Conservation (phyloP, 176 grass and related monocot genomes). For the Oryza coarctata region DNA sequence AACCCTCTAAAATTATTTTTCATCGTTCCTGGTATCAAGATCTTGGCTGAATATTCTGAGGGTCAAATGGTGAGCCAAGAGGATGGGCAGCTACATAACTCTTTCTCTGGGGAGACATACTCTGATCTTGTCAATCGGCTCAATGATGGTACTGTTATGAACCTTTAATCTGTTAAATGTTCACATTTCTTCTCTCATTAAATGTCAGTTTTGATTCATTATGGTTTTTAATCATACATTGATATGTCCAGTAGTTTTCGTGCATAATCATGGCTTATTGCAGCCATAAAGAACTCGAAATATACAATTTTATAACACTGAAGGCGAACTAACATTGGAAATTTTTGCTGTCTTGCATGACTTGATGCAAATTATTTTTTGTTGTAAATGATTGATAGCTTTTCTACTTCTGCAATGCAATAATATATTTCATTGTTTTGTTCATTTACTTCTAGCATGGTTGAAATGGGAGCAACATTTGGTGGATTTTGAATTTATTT, state of each 20-base stretch:
- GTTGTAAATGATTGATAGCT: background rate
- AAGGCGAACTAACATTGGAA: background rate
- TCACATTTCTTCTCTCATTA: slow-evolving; percentile 10
- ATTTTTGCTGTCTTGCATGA: background rate
- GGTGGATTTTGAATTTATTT: slow-evolving; percentile 10
- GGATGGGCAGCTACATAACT: slow-evolving; percentile 46
- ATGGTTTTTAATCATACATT: slow-evolving; percentile 17
- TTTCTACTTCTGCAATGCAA: background rate
- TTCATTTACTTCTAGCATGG: background rate
- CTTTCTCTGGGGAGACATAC: slow-evolving; percentile 59
- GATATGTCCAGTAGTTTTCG: background rate
- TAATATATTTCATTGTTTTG: background rate
- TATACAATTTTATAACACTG: background rate
- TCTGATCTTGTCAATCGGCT: slow-evolving; percentile 64
- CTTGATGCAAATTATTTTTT: slow-evolving; percentile 2
- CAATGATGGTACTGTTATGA: slow-evolving; percentile 72
- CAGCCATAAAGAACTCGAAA: slow-evolving; percentile 4
- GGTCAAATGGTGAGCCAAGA: slow-evolving; percentile 28
- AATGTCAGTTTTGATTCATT: background rate
- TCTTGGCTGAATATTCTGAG: slow-evolving; percentile 81
- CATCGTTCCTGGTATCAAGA: slow-evolving; percentile 47
- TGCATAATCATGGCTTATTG: background rate
- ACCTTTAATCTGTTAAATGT: background rate
- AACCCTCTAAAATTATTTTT: slow-evolving; percentile 29
- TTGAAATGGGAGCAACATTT: slow-evolving; percentile 12